Evolutionary conservation across 768 basidiomycete genomes (phyloP).

Genomic region (Amanita inopinata): DNA sequence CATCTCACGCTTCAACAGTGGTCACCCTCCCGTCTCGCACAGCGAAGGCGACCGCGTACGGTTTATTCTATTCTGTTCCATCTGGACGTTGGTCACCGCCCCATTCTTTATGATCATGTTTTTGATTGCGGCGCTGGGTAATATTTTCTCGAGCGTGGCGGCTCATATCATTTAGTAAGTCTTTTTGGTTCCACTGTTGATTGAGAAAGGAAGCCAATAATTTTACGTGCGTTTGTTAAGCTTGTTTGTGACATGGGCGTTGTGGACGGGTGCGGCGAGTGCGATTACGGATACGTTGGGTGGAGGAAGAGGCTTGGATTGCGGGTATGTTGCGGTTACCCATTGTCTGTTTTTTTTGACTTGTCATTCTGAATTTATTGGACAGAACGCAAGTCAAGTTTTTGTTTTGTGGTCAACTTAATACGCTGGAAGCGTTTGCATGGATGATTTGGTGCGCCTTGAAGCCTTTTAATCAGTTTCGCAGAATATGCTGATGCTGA

Average conservation of each 20-base stretch:
- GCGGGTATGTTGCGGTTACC: constrained; percentile 9
- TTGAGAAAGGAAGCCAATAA: too few relatives aligned
- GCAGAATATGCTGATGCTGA: constrained; percentile 1
- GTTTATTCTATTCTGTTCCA: constrained; percentile 60
- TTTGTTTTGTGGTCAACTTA: constrained; percentile 45
- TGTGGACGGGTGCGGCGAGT: constrained; percentile 11
- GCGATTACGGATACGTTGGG: constrained; percentile 11
- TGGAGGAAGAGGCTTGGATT: constrained; percentile 10
- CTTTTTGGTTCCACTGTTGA: constrained; percentile 2
- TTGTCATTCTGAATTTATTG: background rate
- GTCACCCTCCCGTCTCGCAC: constrained; percentile 38
- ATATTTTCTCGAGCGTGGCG: constrained; percentile 47
- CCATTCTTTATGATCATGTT: constrained; percentile 46
- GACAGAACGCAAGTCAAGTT: constrained; percentile 17
- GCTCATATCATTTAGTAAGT: constrained; percentile 59
- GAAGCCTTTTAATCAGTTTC: background rate
- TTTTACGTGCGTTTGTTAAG: constrained; percentile 6
- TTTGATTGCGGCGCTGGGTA: constrained; percentile 36
- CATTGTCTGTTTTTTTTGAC: background rate
- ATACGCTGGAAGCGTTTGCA: constrained; percentile 46
- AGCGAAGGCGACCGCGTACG: constrained; percentile 52
- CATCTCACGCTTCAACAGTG: constrained; percentile 45
- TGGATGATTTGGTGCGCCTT: constrained; percentile 40
- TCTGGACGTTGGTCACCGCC: constrained; percentile 58
- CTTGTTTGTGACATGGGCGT: constrained; percentile 11